These are phyloP conservation scores for Myxozyma vanderwaltii DNA, from an alignment of 805 yeast genomes.

Conservation along the genomic window DNA sequence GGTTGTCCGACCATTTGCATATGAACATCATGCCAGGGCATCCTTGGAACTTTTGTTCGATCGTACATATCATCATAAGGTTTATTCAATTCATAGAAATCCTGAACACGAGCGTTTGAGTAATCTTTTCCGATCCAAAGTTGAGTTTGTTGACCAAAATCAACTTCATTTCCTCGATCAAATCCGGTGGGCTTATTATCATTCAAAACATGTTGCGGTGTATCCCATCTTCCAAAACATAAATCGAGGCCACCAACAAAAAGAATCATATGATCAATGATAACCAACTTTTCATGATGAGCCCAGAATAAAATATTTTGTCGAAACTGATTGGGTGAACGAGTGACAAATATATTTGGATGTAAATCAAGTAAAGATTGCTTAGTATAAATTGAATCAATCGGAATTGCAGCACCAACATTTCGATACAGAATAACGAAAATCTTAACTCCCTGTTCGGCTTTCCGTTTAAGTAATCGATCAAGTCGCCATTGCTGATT, in stretches of 20 bases:
- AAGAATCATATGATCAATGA: constrained; percentile 84
- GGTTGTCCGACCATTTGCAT: constrained; percentile 94
- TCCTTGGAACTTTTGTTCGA: constrained; percentile 75
- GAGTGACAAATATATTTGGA: constrained; percentile 80
- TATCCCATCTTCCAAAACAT: constrained; percentile 94
- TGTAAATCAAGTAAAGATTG: constrained; percentile 86
- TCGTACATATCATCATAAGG: constrained; percentile 94
- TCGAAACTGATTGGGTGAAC: constrained; percentile 93
- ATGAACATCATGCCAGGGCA: constrained; percentile 99
- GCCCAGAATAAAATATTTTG: constrained; percentile 98
- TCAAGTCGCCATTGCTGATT: constrained; percentile 94
- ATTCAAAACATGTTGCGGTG: constrained; percentile 87
- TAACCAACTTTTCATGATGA: constrained; percentile 90
- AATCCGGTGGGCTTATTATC: constrained; percentile 57
- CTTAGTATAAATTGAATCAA: constrained; percentile 92
- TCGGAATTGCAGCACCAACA: constrained; percentile 89
- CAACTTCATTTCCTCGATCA: constrained; percentile 32
- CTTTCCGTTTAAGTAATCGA: constrained; percentile 81
- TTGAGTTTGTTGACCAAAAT: constrained; percentile 54
- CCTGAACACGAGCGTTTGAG: constrained; percentile 91
- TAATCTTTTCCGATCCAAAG: constrained; percentile 96
- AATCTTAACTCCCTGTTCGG: constrained; percentile 92
- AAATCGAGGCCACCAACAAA: constrained; percentile 95
- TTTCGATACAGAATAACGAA: constrained; percentile 90
- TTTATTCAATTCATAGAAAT: constrained; percentile 74